These are phyloP conservation scores for Chaetothyriales sp. DNA, from an alignment of 2,329 filamentous ascomycete genomes.

Conservation along the genomic window DNA sequence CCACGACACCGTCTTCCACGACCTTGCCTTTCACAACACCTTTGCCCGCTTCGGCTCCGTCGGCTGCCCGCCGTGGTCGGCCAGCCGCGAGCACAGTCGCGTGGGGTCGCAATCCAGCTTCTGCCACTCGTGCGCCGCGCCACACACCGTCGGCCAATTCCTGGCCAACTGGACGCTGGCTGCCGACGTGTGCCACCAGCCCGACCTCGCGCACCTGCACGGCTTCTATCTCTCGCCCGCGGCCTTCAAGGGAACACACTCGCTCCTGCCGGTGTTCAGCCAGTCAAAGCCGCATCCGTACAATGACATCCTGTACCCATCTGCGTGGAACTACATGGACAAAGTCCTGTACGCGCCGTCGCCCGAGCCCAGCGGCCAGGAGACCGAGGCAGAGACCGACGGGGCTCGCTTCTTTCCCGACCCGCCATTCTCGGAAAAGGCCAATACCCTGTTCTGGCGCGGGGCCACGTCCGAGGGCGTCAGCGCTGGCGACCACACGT, in stretches of 20 bases:
- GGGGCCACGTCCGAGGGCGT: constrained; percentile 49
- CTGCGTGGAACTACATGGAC: constrained; percentile 48
- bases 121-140: constrained; percentile 49
- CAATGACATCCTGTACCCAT: constrained; percentile 63
- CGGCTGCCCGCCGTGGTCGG: constrained; percentile 51
- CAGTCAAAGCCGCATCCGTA: constrained; percentile 59
- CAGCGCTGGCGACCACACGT: constrained; percentile 37
- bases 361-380: constrained; percentile 30
- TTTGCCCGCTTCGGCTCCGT: constrained; percentile 32
- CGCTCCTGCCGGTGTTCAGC: constrained; percentile 62
- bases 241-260: constrained; percentile 46
- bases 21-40: constrained; percentile 27
- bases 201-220: constrained; percentile 60
- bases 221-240: constrained; percentile 58
- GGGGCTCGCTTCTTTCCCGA: too few relatives aligned
- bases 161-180: constrained; percentile 52
- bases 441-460: constrained; percentile 59
- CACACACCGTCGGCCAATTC: constrained; percentile 55
- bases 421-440: constrained; percentile 46
- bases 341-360: constrained; percentile 42
- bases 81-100: constrained; percentile 34
- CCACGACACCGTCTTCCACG: constrained; percentile 26
- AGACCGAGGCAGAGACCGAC: constrained; percentile 10
- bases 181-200: constrained; percentile 59
- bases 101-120: constrained; percentile 52